Conservation (phyloP, 148 eudicot species). For the Mesembryanthemum crystallinum region DNA sequence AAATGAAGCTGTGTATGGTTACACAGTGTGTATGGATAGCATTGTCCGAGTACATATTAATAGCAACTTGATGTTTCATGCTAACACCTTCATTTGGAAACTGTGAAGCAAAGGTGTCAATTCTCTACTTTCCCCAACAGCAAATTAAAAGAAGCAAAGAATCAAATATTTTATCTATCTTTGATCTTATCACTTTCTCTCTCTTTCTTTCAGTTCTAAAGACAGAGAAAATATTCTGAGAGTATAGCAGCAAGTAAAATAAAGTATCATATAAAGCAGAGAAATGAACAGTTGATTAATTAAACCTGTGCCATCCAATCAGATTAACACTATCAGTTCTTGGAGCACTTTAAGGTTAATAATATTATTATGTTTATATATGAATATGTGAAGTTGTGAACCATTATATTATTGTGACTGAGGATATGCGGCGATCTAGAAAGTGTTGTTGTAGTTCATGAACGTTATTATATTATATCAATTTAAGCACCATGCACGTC, state of each 20-base stretch:
- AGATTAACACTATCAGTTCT: background rate
- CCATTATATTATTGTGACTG: background rate
- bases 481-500: too few species aligned
- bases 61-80: too few species aligned
- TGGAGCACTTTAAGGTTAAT: background rate
- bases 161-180: background rate
- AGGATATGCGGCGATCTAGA: background rate
- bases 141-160: background rate
- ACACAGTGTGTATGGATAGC: too few species aligned
- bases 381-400: too few species aligned
- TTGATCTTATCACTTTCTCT: background rate
- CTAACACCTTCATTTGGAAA: too few species aligned
- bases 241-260: background rate
- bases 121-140: background rate
- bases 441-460: background rate
- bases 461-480: too few species aligned
- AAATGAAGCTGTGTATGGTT: too few species aligned
- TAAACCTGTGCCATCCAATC: background rate
- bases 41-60: too few species aligned
- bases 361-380: too few species aligned
- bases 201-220: background rate
- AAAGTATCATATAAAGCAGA: conserved; percentile 3
- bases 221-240: background rate
- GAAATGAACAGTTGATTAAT: background rate
- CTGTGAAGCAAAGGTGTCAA: background rate